These are phyloP conservation scores for Chenopodium quinoa DNA, from an alignment of 148 eudicot species.

Conservation along the genomic window DNA sequence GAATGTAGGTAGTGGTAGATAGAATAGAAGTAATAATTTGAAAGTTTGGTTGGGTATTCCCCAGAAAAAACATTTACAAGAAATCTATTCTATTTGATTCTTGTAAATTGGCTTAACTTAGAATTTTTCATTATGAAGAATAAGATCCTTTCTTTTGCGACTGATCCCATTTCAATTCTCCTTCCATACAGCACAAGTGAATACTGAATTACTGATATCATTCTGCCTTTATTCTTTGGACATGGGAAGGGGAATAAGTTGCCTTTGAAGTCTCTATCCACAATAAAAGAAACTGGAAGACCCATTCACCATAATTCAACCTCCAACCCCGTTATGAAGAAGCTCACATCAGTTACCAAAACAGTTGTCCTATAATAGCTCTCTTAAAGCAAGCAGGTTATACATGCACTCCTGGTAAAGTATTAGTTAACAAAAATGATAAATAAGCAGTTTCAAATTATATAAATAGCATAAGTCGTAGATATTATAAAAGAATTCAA, in stretches of 20 bases:
- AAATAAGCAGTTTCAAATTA: background rate
- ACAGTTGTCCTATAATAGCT: background rate
- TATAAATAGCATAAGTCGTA: no score
- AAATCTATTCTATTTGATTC: no score
- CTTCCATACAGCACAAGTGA: background rate
- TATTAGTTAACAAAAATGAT: background rate
- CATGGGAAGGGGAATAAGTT: background rate
- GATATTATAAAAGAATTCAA: no score
- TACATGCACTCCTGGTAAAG: no score
- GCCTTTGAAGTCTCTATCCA: background rate
- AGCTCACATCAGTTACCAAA: background rate
- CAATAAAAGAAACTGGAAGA: no score
- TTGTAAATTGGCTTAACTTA: no score
- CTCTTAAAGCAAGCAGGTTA: background rate
- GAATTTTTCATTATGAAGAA: no score
- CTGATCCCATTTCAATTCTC: background rate
- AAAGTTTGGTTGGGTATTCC: no score
- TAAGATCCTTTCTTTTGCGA: background rate
- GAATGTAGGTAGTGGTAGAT: no score
- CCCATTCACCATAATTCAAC: no score
- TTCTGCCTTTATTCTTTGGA: background rate
- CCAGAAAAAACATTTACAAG: no score
- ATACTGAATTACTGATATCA: background rate
- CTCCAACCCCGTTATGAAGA: background rate
- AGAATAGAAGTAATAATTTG: no score